Evolutionary conservation across 768 basidiomycete genomes (phyloP).

Genomic region (Xerocomus brunneocitrinus): DNA sequence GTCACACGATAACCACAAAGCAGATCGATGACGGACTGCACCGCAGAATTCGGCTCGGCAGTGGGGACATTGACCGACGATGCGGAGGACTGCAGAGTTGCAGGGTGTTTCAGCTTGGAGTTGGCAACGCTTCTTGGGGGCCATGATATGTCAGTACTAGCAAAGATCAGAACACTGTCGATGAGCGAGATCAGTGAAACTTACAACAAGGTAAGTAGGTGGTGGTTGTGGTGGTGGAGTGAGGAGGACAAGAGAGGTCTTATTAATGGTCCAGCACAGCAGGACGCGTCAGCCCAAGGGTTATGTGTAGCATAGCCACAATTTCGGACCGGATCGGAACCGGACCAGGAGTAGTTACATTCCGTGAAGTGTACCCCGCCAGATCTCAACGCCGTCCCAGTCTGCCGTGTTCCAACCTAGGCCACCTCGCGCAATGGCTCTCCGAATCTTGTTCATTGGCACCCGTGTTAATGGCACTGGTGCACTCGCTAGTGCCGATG

Average conservation of each 20-base stretch:
- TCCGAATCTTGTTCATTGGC: slow-evolving; percentile 52
- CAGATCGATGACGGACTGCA: slow-evolving; percentile 44
- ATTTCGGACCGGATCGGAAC: not conserved
- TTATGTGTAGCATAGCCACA: slow-evolving; percentile 20
- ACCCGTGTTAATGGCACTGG: slow-evolving; percentile 57
- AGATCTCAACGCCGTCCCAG: slow-evolving; percentile 82
- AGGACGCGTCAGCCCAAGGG: slow-evolving; percentile 29
- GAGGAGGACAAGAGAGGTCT: slow-evolving; percentile 3
- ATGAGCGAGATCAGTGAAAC: not conserved
- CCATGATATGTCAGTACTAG: slow-evolving; percentile 43
- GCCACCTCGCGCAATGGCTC: slow-evolving; percentile 55
- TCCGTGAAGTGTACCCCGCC: slow-evolving; percentile 35
- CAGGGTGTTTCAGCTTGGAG: slow-evolving; percentile 51
- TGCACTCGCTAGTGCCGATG: slow-evolving; percentile 55
- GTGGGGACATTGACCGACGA: slow-evolving; percentile 82
- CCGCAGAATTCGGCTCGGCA: slow-evolving; percentile 77
- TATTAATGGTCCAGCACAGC: slow-evolving; percentile 29
- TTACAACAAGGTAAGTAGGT: not conserved
- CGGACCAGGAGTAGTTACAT: not conserved
- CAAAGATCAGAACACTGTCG: not conserved
- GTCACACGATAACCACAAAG: not conserved
- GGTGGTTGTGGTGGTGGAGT: not conserved
- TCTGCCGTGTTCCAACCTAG: slow-evolving; percentile 60
- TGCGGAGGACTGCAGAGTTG: slow-evolving; percentile 73
- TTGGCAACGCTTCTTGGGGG: slow-evolving; percentile 86